These are phyloP conservation scores for Quercus rubra DNA, from an alignment of 306 rosid species.

Conservation along the genomic window DNA sequence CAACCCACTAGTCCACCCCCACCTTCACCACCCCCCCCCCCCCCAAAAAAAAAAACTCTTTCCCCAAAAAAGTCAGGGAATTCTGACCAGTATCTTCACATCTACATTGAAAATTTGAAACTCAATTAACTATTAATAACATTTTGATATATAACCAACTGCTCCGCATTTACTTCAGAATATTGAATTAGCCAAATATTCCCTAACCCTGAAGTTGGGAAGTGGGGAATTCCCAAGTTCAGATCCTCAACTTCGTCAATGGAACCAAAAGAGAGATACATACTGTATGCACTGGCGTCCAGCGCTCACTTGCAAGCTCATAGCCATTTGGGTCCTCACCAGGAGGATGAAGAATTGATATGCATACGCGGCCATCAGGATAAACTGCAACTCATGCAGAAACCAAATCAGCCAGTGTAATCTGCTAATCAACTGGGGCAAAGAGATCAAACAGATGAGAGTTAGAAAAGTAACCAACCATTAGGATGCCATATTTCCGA, in stretches of 20 bases:
- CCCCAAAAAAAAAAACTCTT: not conserved
- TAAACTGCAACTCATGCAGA: slow-evolving; percentile 57
- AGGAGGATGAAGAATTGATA: slow-evolving; percentile 97
- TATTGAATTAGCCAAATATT: not conserved
- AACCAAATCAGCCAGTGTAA: slow-evolving; percentile 10
- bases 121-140: not conserved
- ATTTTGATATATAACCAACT: not conserved
- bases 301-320: slow-evolving; percentile 98
- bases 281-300: slow-evolving; percentile 99
- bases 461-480: slow-evolving; percentile 41
- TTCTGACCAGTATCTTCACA: not conserved
- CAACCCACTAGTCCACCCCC: too few relatives aligned
- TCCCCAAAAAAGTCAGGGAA: not conserved
- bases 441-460: not conserved
- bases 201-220: not conserved
- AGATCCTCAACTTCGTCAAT: not conserved
- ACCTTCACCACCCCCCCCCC: not conserved
- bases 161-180: not conserved
- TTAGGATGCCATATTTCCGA: slow-evolving; percentile 97
- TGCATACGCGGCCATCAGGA: slow-evolving; percentile 98
- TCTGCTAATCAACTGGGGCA: not conserved
- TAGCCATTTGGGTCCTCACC: slow-evolving; percentile 99
- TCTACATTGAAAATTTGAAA: not conserved
- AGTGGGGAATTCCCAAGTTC: not conserved
- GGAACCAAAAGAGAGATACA: not conserved